Conservation (phyloP, 495 filamentous ascomycete species). For the Penicillium angulare region DNA sequence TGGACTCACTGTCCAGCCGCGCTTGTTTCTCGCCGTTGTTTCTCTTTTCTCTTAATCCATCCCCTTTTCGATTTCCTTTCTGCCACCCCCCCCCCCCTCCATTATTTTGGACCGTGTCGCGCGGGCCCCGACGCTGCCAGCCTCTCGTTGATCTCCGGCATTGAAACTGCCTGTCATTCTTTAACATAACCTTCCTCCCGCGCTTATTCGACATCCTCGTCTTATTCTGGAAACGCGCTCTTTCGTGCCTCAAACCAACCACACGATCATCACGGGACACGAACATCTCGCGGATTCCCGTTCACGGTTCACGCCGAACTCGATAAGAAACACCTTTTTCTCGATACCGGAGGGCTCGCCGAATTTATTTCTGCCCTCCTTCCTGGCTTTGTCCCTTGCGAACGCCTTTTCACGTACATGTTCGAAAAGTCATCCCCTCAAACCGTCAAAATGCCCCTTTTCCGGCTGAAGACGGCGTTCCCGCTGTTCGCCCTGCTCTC, state of each 20-base stretch:
- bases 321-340: neutral
- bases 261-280: constrained; percentile 14
- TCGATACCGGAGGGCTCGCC: neutral
- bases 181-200: constrained; percentile 11
- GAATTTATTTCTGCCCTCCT: neutral
- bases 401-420: constrained; percentile 27
- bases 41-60: constrained; percentile 1
- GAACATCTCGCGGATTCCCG: constrained; percentile 6
- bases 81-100: constrained; percentile 3
- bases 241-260: constrained; percentile 10
- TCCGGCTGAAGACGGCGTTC: constrained; percentile 46
- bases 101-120: constrained; percentile 30
- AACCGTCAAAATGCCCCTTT: constrained; percentile 44
- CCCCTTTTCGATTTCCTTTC: neutral
- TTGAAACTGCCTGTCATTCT: constrained; percentile 28
- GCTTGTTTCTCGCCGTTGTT: constrained; percentile 11
- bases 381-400: neutral
- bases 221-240: neutral
- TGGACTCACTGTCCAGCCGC: constrained; percentile 30
- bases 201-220: constrained; percentile 1
- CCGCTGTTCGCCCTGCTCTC: constrained; percentile 44
- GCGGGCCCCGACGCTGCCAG: constrained; percentile 38
- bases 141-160: constrained; percentile 33
- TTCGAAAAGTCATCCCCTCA: constrained; percentile 33
- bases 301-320: constrained; percentile 3